Percentiles rank a stretch among this genome's conserved stretches.
Evolutionary conservation across 2,329 filamentous ascomycete species (phyloP).

Genomic region (Botrytis pseudocinerea): DNA sequence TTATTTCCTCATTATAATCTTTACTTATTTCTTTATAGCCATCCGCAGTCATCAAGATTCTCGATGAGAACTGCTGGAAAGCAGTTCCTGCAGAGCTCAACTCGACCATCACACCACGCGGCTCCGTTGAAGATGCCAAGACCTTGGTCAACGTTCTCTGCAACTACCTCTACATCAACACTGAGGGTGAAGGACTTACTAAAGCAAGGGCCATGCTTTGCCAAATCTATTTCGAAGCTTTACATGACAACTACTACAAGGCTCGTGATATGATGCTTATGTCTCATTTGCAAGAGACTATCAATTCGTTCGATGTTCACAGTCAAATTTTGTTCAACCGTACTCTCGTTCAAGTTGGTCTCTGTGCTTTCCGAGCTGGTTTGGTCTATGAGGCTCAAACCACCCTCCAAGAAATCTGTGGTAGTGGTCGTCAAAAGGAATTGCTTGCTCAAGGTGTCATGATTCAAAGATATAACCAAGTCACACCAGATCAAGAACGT

Average conservation of each 20-base stretch:
- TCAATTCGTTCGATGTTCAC: constrained; percentile 92
- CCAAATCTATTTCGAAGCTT: constrained; percentile 96
- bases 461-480: constrained; percentile 94
- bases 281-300: constrained; percentile 98
- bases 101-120: constrained; percentile 78
- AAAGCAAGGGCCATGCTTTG: constrained; percentile 95
- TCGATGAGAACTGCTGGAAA: constrained; percentile 95
- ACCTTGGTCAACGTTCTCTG: constrained; percentile 83
- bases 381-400: constrained; percentile 97
- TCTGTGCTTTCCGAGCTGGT: constrained; percentile 96
- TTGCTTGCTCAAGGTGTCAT: constrained; percentile 96
- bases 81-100: constrained; percentile 67
- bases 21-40: constrained; percentile 53
- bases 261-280: constrained; percentile 99
- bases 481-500: constrained; percentile 96
- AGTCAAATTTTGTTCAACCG: constrained; percentile 99
- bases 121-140: constrained; percentile 65
- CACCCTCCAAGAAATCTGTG: constrained; percentile 96
- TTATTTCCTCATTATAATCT: constrained; percentile 29
- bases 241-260: constrained; percentile 98
- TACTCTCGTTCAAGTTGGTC: constrained; percentile 93
- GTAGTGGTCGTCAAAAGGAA: constrained; percentile 96
- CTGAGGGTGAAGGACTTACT: constrained; percentile 78
- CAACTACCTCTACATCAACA: constrained; percentile 92
- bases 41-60: constrained; percentile 84